A percentile compares a stretch with the other conserved stretches of the same genome.
Conservation (phyloP, 345 rosid species). For the Brassica juncea region DNA sequence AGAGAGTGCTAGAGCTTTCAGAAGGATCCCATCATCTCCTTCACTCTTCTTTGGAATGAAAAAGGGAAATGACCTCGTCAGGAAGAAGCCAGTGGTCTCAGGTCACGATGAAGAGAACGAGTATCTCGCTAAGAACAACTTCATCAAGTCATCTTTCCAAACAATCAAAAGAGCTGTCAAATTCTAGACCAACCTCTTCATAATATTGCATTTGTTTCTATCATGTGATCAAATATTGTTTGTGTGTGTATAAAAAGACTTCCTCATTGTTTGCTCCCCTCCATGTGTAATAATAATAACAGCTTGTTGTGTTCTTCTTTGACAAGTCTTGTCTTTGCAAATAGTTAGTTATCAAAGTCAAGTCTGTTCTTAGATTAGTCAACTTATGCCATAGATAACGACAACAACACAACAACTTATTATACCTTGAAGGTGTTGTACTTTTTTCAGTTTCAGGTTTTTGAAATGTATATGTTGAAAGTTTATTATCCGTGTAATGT, state of each 20-base stretch:
- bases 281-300: constrained; percentile 55
- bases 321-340: background rate
- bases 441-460: too few relatives aligned
- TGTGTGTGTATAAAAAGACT: constrained; percentile 20
- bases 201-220: background rate
- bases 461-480: too few relatives aligned
- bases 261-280: constrained; percentile 16
- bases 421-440: too few relatives aligned
- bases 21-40: constrained; percentile 90
- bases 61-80: constrained; percentile 84
- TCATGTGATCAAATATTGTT: constrained; percentile 23
- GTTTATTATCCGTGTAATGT: too few relatives aligned
- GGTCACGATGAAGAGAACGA: constrained; percentile 61
- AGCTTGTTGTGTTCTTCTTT: constrained; percentile 60
- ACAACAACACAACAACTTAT: too few relatives aligned
- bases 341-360: background rate
- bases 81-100: constrained; percentile 67
- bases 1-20: constrained; percentile 77
- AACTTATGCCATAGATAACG: too few relatives aligned
- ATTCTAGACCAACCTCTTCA: constrained; percentile 22
- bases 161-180: constrained; percentile 71
- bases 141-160: constrained; percentile 75
- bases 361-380: background rate
- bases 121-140: constrained; percentile 54
- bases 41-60: constrained; percentile 71